Percentiles rank a stretch among this genome's conserved stretches.
Conservation (phyloP, 352 stramenopile species). For the Phytopythium chamaehyphon region DNA sequence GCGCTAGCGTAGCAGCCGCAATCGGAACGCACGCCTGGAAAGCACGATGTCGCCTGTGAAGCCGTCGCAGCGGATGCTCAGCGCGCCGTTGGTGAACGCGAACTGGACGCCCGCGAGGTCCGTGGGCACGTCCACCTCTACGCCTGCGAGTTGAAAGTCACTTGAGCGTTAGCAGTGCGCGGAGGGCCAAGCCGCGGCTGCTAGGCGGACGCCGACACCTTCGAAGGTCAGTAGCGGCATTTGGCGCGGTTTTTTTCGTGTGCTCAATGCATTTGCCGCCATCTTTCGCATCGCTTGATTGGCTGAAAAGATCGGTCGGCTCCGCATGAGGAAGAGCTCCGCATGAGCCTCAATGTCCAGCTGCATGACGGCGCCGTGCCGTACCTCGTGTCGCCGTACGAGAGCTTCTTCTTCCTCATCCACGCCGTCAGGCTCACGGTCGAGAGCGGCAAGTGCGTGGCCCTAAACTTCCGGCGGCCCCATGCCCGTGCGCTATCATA, state of each 20-base stretch:
- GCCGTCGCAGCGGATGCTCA: constrained; percentile 67
- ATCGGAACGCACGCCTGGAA: constrained; percentile 30
- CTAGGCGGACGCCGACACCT: constrained; percentile 31
- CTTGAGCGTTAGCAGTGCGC: not conserved
- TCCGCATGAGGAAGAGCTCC: not conserved
- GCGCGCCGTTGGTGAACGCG: constrained; percentile 43
- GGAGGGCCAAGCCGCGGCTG: not conserved
- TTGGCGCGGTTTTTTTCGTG: not conserved
- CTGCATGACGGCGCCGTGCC: constrained; percentile 55
- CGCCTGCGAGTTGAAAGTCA: too few species aligned
- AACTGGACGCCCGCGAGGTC: constrained; percentile 63
- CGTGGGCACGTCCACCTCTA: constrained; percentile 68
- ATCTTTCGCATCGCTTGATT: too few species aligned
- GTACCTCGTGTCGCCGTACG: constrained; percentile 76
- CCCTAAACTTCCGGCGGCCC: too few species aligned
- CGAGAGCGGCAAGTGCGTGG: constrained; percentile 72
- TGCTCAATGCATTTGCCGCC: constrained; percentile 4
- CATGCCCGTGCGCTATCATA: too few species aligned
- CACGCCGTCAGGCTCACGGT: constrained; percentile 67
- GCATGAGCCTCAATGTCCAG: constrained; percentile 77
- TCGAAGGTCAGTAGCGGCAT: constrained; percentile 80
- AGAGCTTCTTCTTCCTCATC: constrained; percentile 77
- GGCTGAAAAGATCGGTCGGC: too few species aligned
- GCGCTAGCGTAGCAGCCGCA: not conserved
- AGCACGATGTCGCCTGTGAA: constrained; percentile 74